Conservation (phyloP, 2,329 filamentous ascomycete genomes). For the Clarireedia paspali region DNA sequence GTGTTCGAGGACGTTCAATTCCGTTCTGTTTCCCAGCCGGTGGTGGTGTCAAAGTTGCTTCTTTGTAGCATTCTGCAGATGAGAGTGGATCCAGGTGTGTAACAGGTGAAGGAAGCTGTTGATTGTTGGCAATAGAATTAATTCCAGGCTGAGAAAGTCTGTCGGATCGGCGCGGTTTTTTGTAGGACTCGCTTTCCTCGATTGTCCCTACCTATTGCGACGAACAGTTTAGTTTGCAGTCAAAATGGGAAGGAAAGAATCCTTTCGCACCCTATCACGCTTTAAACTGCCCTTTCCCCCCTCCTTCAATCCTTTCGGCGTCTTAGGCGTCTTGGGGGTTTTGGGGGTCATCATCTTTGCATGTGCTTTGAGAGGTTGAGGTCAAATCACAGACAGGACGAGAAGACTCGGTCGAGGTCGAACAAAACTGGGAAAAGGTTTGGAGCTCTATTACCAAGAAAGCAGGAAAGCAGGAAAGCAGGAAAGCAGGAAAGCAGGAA, state of each 20-base stretch:
- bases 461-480: neutral
- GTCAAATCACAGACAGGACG: too few relatives aligned
- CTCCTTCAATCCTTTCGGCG: neutral
- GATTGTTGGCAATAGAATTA: conserved; percentile 53
- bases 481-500: neutral
- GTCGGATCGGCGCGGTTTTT: conserved; percentile 77
- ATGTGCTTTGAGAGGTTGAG: neutral
- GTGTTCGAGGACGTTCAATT: conserved; percentile 33
- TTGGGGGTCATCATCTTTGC: neutral
- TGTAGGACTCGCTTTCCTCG: conserved; percentile 36
- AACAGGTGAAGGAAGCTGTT: conserved; percentile 73
- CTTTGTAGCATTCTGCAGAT: conserved; percentile 52
- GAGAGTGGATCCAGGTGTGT: conserved; percentile 61
- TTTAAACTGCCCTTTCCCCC: neutral
- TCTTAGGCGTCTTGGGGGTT: neutral
- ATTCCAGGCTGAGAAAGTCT: conserved; percentile 50
- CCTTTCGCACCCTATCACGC: conserved; percentile 3
- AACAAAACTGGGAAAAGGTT: too few relatives aligned
- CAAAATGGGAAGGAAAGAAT: neutral
- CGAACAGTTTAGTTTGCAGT: conserved; percentile 15
- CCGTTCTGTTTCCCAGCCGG: conserved; percentile 52
- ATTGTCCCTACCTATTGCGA: conserved; percentile 16
- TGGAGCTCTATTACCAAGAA: neutral
- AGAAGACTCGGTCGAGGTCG: too few relatives aligned
- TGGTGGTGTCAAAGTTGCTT: conserved; percentile 66